Conservation (phyloP, 2,329 filamentous ascomycete genomes). For the Chaetomiaceae sp. region DNA sequence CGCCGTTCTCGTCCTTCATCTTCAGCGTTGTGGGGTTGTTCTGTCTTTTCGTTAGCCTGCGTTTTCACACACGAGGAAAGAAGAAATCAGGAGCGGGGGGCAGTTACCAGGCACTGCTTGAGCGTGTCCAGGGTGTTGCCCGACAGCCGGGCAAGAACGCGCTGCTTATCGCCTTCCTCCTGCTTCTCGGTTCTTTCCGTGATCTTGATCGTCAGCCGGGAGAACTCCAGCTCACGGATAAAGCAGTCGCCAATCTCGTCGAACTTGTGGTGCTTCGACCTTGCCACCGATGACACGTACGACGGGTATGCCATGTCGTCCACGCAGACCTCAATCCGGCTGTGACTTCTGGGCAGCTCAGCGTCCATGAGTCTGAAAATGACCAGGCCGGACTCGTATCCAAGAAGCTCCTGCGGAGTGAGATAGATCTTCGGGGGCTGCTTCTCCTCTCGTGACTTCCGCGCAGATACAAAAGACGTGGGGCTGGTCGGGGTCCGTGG, state of each 20-base stretch:
- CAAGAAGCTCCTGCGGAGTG: slow-evolving; percentile 69
- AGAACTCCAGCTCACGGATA: slow-evolving; percentile 95
- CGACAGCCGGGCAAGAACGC: slow-evolving; percentile 72
- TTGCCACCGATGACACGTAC: slow-evolving; percentile 73
- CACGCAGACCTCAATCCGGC: slow-evolving; percentile 80
- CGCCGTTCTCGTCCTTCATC: slow-evolving; percentile 71
- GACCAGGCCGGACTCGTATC: slow-evolving; percentile 84
- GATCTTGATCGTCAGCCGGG: slow-evolving; percentile 80
- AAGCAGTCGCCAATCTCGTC: slow-evolving; percentile 94
- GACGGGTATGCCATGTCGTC: slow-evolving; percentile 93
- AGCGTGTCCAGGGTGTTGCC: slow-evolving; percentile 83
- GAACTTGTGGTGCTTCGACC: slow-evolving; percentile 62
- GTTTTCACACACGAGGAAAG: no score
- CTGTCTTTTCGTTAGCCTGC: slow-evolving; percentile 36
- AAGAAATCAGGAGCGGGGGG: slow-evolving; percentile 14
- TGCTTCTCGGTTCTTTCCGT: slow-evolving; percentile 73
- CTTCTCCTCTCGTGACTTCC: slow-evolving; percentile 48
- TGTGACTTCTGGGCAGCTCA: slow-evolving; percentile 69
- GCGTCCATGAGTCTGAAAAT: slow-evolving; percentile 93
- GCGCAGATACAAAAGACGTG: slow-evolving; percentile 36
- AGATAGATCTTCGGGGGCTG: slow-evolving; percentile 71
- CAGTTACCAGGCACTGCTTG: slow-evolving; percentile 77
- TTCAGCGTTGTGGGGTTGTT: slow-evolving; percentile 84
- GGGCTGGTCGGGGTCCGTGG: slow-evolving; percentile 42
- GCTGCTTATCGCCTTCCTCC: slow-evolving; percentile 63